Evolutionary conservation across 805 yeast species (phyloP).

Genomic region (Candida maesae): DNA sequence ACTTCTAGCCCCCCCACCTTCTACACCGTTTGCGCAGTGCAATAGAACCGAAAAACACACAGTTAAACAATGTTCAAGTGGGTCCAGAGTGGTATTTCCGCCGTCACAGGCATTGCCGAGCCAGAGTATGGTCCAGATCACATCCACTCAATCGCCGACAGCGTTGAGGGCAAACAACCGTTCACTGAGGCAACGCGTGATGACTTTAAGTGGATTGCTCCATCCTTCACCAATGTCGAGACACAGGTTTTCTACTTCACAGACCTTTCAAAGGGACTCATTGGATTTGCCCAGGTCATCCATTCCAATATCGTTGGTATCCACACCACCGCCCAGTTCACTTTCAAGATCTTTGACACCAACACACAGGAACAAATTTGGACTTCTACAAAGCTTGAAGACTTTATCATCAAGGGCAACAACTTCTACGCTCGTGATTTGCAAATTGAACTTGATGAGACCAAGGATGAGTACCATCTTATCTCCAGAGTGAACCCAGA

Average conservation of each 20-base stretch:
- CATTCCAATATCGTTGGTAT: slow-evolving; percentile 90
- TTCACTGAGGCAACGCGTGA: slow-evolving; percentile 54
- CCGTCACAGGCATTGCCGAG: slow-evolving; percentile 95
- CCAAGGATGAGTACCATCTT: slow-evolving; percentile 48
- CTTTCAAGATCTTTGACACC: slow-evolving; percentile 71
- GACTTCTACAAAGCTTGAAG: slow-evolving; percentile 89
- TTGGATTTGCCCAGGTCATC: slow-evolving; percentile 91
- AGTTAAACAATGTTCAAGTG: slow-evolving; percentile 57
- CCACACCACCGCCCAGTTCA: slow-evolving; percentile 89
- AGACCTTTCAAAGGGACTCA: slow-evolving; percentile 54
- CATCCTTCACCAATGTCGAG: slow-evolving; percentile 86
- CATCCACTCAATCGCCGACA: slow-evolving; percentile 74
- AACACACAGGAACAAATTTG: slow-evolving; percentile 52
- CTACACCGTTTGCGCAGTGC: too few species aligned
- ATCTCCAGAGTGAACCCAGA: slow-evolving; percentile 65
- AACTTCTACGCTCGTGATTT: slow-evolving; percentile 78
- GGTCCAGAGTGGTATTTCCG: slow-evolving; percentile 85
- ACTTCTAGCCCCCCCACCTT: too few species aligned
- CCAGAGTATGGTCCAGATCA: slow-evolving; percentile 95
- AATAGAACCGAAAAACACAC: background rate
- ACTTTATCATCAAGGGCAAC: slow-evolving; percentile 68
- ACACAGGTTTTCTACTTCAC: slow-evolving; percentile 90
- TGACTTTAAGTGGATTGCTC: slow-evolving; percentile 75
- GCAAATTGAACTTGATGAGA: slow-evolving; percentile 56
- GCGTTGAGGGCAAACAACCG: slow-evolving; percentile 53